A percentile compares a stretch with the other conserved stretches of the same genome.
phyloP scores from a whole-genome alignment of 495 filamentous ascomycete species.

The Pseudevernia furfuracea region DNA sequence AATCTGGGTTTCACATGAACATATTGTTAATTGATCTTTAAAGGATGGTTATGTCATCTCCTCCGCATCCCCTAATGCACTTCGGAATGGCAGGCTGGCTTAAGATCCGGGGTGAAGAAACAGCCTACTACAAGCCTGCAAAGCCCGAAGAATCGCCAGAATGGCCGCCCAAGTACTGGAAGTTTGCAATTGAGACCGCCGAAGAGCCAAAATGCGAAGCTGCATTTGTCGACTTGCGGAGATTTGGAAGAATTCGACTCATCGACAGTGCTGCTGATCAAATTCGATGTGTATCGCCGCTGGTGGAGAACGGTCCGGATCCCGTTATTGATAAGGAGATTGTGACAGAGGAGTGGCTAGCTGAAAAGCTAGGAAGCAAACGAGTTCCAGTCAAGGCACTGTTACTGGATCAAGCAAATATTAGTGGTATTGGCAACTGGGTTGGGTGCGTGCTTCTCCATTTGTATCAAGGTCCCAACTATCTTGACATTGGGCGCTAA shows the following conservation, averaged over 20 bases:
- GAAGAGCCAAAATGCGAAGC: conserved; percentile 56
- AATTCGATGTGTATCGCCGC: conserved; percentile 68
- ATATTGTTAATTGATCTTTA: not conserved
- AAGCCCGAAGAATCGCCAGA: conserved; percentile 47
- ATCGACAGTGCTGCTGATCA: conserved; percentile 69
- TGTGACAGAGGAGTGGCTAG: conserved; percentile 65
- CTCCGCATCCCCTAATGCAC: conserved; percentile 87
- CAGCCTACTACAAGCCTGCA: conserved; percentile 66
- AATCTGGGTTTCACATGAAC: not conserved
- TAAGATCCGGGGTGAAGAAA: conserved; percentile 67
- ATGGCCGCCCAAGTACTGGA: conserved; percentile 90
- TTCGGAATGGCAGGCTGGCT: conserved; percentile 89
- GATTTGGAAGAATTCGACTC: conserved; percentile 69
- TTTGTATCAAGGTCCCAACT: not conserved
- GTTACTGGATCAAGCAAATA: conserved; percentile 77
- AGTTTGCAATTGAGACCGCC: conserved; percentile 66
- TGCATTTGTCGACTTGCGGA: conserved; percentile 75
- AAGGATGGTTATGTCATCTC: conserved; percentile 54
- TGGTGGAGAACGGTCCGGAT: conserved; percentile 89
- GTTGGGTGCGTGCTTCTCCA: conserved; percentile 53
- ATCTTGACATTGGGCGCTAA: conserved; percentile 21
- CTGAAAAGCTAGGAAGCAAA: conserved; percentile 58
- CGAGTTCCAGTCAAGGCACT: conserved; percentile 80
- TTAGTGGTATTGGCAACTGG: conserved; percentile 95
- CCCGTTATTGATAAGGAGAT: conserved; percentile 74